These are phyloP conservation scores for Russula brevipes DNA, from an alignment of 768 basidiomycete genomes.

Conservation along the genomic window DNA sequence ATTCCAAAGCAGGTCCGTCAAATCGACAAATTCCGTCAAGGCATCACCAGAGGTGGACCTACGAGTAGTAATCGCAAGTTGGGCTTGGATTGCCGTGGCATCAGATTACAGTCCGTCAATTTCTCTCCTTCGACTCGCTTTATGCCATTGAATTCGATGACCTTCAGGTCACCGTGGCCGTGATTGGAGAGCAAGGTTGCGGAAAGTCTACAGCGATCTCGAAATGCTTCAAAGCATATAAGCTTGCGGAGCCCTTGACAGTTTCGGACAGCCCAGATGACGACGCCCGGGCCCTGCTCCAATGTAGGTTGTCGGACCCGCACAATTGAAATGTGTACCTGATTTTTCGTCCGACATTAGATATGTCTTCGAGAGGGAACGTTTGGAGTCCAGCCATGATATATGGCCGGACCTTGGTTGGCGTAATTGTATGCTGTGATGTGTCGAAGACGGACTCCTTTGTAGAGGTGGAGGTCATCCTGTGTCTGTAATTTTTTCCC, in stretches of 20 bases:
- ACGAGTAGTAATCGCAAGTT: neutral
- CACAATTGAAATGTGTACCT: constrained; percentile 26
- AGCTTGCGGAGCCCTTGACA: constrained; percentile 35
- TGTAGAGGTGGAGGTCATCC: constrained; percentile 55
- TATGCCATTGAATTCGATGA: constrained; percentile 7
- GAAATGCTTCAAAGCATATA: constrained; percentile 64
- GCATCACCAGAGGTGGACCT: neutral
- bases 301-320: constrained; percentile 31
- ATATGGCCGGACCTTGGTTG: constrained; percentile 62
- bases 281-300: constrained; percentile 24
- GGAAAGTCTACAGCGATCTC: constrained; percentile 83
- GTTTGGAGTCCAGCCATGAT: constrained; percentile 28
- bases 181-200: constrained; percentile 72
- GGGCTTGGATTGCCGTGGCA: constrained; percentile 5
- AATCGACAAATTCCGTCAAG: constrained; percentile 2
- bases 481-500: constrained; percentile 50
- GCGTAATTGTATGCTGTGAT: constrained; percentile 84
- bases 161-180: constrained; percentile 54
- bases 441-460: constrained; percentile 59
- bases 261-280: constrained; percentile 24
- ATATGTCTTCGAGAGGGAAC: constrained; percentile 41
- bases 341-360: constrained; percentile 31
- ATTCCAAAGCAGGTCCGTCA: constrained; percentile 9
- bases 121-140: neutral
- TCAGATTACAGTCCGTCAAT: constrained; percentile 12